Percentiles rank a stretch among this genome's conserved stretches.
phyloP scores from a whole-genome alignment of 1,284 basidiomycete species.

The Vanrija sp. region DNA sequence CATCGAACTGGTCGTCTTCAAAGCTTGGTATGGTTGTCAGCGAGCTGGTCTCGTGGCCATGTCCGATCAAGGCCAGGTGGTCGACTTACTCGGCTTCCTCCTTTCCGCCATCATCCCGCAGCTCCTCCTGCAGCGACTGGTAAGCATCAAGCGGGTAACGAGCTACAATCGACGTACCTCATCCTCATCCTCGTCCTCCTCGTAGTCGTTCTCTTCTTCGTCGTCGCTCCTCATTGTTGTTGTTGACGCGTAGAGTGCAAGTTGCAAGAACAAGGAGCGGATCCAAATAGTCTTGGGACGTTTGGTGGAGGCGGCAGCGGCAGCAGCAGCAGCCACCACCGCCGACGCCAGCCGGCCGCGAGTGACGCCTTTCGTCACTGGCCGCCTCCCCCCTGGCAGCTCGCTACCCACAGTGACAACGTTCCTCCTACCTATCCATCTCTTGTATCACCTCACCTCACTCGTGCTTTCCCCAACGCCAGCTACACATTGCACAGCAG shows the following conservation, averaged over 20 bases:
- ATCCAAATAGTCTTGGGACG: slow-evolving; percentile 1
- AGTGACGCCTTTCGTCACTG: no score
- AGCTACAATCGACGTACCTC: slow-evolving; percentile 3
- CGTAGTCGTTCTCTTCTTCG: slow-evolving; percentile 34
- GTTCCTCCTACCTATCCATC: no score
- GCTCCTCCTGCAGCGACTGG: slow-evolving; percentile 9
- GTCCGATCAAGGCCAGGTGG: neutral
- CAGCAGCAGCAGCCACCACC: no score
- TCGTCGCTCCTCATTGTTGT: slow-evolving; percentile 32
- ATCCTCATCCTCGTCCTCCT: slow-evolving; percentile 20
- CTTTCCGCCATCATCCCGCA: slow-evolving; percentile 25
- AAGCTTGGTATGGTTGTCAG: slow-evolving; percentile 4
- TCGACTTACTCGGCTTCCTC: slow-evolving; percentile 14
- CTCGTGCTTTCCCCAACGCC: no score
- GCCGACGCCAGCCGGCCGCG: no score
- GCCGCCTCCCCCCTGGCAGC: no score
- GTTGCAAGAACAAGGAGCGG: slow-evolving; percentile 1
- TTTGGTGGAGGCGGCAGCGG: no score
- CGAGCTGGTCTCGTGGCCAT: neutral
- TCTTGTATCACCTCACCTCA: no score
- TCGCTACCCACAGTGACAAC: no score
- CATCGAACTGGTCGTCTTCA: slow-evolving; percentile 13
- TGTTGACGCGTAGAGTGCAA: neutral
- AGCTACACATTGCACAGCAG: no score
- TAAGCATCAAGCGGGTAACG: slow-evolving; percentile 1